Evolutionary conservation across 495 filamentous ascomycete genomes (phyloP), one percentile per base, ranked within the genome.

Genomic region (Hypoxylon perforatum): DNA sequence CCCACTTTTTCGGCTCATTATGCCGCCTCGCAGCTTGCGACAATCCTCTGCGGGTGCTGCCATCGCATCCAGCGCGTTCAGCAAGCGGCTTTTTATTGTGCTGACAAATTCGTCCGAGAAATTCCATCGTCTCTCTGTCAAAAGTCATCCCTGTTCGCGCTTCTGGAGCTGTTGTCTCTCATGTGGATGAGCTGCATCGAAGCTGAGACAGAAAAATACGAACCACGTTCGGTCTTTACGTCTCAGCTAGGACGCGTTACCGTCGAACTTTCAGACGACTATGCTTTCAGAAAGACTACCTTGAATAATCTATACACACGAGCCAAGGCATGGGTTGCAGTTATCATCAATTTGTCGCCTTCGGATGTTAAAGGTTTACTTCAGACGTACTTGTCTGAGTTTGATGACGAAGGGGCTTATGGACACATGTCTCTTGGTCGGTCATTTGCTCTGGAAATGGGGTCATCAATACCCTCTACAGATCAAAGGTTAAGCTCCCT

Each of bases 171-270:
- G 3, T 77, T 99, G 38, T 92, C 92, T 1, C 85, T 97, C 35
- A 92, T 99, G 90, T 99, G 94, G 94, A 84, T 84, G 21, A 94
- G 94, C 71, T 98, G 96, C 71, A 82, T 98, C 6, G 93, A 98
- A 73, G 89, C 89, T 10, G 96, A 99, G 73, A 92, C 93, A 12
- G 95, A 99, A 61, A 89, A 97, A 68, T 99, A 97, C 71, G 89
- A 92, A 52, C 94, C 92, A 77, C 88, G 89, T 62, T 88, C 93
- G 9, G 87, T 84, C 10, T 93, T 95, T 73, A 85, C 84, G 12
- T 97, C 94, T 9, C 75, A 83, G 5, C 84, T 88, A 65, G 92
- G 89, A 9, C 83, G 88, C 46, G 89, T 99, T 3, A 86, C 85
- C 4, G 85, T 98, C n/a, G 90, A 96, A 65, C 83, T 99, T 30